A percentile compares a stretch with the other conserved stretches of the same genome.
Conservation (phyloP, 345 rosid genomes). For the Garcia nutans region DNA sequence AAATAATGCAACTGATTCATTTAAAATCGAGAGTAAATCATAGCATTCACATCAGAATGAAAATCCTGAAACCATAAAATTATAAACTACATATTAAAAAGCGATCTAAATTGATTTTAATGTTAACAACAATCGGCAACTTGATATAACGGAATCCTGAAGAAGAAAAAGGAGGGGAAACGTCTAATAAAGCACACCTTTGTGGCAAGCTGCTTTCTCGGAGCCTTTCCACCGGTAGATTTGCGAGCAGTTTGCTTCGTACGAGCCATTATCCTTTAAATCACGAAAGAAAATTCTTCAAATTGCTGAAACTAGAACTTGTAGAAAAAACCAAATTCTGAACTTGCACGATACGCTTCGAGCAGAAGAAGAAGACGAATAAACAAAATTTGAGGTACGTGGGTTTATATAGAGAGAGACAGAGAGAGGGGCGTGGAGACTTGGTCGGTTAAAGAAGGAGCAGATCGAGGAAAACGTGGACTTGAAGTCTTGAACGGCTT, state of each 20-base stretch:
- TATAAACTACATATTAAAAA: too few relatives aligned
- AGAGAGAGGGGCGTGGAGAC: background rate
- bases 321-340: background rate
- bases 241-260: constrained; percentile 57
- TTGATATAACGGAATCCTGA: background rate
- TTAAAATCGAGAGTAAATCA: too few relatives aligned
- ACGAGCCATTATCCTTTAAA: constrained; percentile 34
- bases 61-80: too few relatives aligned
- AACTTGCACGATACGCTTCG: background rate
- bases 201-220: constrained; percentile 61
- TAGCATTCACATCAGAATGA: too few relatives aligned
- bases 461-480: background rate
- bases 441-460: background rate
- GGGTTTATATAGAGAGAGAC: background rate
- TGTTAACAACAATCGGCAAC: background rate
- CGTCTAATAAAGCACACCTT: constrained; percentile 27
- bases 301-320: too few relatives aligned
- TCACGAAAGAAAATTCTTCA: background rate
- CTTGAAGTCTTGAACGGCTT: background rate
- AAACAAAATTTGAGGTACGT: background rate
- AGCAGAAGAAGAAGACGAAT: background rate
- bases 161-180: background rate
- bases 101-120: too few relatives aligned
- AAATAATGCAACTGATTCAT: too few relatives aligned
- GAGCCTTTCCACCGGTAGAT: constrained; percentile 64